Percentiles rank a stretch among this genome's conserved stretches.
These are phyloP conservation scores for Yueomyces sp. DNA, from an alignment of 1,139 yeast genomes.

Conservation along the genomic window DNA sequence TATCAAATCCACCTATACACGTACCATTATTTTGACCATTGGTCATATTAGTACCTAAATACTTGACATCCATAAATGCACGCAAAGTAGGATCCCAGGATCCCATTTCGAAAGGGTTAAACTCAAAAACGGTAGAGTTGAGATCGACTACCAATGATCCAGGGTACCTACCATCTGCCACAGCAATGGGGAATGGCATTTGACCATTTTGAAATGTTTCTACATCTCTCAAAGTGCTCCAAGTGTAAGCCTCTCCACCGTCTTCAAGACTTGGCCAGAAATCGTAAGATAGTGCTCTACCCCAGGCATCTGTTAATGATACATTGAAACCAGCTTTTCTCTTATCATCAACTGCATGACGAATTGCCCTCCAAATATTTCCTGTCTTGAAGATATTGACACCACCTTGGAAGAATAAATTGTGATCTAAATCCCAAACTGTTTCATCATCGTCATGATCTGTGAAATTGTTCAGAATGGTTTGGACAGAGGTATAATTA, in stretches of 20 bases:
- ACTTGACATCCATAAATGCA: conserved; percentile 52
- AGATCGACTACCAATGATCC: conserved; percentile 37
- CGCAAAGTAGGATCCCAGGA: conserved; percentile 71
- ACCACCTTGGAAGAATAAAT: conserved; percentile 42
- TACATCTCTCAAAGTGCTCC: conserved; percentile 38
- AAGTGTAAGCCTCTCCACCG: conserved; percentile 49
- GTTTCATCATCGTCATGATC: conserved; percentile 28
- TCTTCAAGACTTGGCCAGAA: conserved; percentile 42
- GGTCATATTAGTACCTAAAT: conserved; percentile 50
- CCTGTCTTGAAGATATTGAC: conserved; percentile 44
- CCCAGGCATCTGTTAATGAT: conserved; percentile 72
- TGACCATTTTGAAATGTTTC: conserved; percentile 37
- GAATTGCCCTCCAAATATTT: conserved; percentile 34
- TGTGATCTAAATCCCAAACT: conserved; percentile 46
- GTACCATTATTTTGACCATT: conserved; percentile 36
- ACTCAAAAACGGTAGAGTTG: conserved; percentile 64
- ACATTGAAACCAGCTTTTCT: conserved; percentile 54
- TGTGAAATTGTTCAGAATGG: conserved; percentile 29
- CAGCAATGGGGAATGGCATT: conserved; percentile 75
- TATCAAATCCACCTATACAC: conserved; percentile 62
- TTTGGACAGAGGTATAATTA: conserved; percentile 66
- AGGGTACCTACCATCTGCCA: conserved; percentile 70
- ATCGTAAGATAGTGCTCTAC: conserved; percentile 60
- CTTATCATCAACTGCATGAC: conserved; percentile 31
- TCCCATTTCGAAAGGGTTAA: conserved; percentile 73